Evolutionary conservation across 805 yeast species (phyloP), one percentile per base, ranked within the genome.

Genomic region (Yamadazyma sp.): DNA sequence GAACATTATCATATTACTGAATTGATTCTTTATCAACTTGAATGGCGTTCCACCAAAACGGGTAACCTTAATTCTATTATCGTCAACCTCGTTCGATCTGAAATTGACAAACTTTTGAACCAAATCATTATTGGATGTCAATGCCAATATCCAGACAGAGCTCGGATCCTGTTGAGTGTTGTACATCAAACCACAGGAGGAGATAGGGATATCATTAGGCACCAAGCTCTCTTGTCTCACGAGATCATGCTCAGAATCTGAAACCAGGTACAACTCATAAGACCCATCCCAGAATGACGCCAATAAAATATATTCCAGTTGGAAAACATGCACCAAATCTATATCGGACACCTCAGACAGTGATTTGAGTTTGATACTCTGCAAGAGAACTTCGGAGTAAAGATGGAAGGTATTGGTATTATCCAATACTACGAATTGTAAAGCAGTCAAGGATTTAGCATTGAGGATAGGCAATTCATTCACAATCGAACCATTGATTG

Each of bases 201-300:
- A 13, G 3, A 51, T 42, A 3, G 52, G 38, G 23, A 25, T 24
- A 5, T n/a, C 40, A 11, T 25, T 29, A 11, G 16, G 26, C 9
- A 13, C 26, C 16, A 28, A 15, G 7, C 19, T 31, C 13, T 28
- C 38, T 8, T 13, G 15, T 5, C 19, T n/a, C 3, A 42, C 10
- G 4, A 31, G 19, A 11, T 42, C 38, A 20, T 24, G 17, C 9
- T 37, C 30, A 5, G 32, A 13, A 12, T 32, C 35, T 1, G 45
- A 20, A 9, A 43, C 17, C 27, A 35, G 32, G 30, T 41, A 41
- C 23, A 52, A 26, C 13, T 31, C 32, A 23, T 30, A 44, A 10
- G 32, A 26, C 5, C 53, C 54, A 39, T 49, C 39, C 52, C 53
- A 48, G 34, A 40, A 49, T 6, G 44, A 17, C 2, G 48, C 28